A percentile compares a stretch with the other conserved stretches of the same genome.
These are phyloP conservation scores for Calocybe gangraenosa DNA, from an alignment of 768 basidiomycete genomes.

Conservation along the genomic window DNA sequence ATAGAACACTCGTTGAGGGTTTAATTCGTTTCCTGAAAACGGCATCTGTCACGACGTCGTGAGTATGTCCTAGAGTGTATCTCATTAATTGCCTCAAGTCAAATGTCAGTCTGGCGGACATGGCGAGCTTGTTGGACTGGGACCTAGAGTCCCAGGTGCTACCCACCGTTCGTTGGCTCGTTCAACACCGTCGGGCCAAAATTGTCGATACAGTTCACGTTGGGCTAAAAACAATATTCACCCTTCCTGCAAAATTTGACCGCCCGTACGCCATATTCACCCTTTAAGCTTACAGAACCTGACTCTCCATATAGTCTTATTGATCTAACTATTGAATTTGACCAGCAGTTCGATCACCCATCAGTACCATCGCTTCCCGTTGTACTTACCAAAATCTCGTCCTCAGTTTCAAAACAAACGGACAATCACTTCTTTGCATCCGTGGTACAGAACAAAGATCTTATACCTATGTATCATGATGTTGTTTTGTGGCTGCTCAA, in stretches of 20 bases:
- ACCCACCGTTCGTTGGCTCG: slow-evolving; percentile 89
- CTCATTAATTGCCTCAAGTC: slow-evolving; percentile 1
- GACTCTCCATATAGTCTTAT: too few relatives aligned
- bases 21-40: slow-evolving; percentile 73
- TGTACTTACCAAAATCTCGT: slow-evolving; percentile 73
- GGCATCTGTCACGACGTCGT: slow-evolving; percentile 75
- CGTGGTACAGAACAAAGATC: slow-evolving; percentile 65
- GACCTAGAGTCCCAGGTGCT: slow-evolving; percentile 80
- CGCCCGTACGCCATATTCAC: slow-evolving; percentile 42
- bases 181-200: slow-evolving; percentile 86
- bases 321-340: slow-evolving; percentile 56
- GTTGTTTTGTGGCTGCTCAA: slow-evolving; percentile 91
- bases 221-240: slow-evolving; percentile 78
- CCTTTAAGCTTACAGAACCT: slow-evolving; percentile 5
- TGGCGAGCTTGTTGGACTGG: slow-evolving; percentile 79
- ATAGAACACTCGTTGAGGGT: slow-evolving; percentile 64
- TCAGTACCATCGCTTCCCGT: slow-evolving; percentile 67
- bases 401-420: slow-evolving; percentile 55
- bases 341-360: slow-evolving; percentile 50
- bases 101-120: slow-evolving; percentile 59
- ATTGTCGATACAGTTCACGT: slow-evolving; percentile 82
- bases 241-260: slow-evolving; percentile 62
- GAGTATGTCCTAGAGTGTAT: slow-evolving; percentile 24
- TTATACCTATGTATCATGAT: slow-evolving; percentile 68
- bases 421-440: slow-evolving; percentile 79